Base-by-base conservation (phyloP, 805 yeast species). In the Saturnispora hagleri region DNA sequence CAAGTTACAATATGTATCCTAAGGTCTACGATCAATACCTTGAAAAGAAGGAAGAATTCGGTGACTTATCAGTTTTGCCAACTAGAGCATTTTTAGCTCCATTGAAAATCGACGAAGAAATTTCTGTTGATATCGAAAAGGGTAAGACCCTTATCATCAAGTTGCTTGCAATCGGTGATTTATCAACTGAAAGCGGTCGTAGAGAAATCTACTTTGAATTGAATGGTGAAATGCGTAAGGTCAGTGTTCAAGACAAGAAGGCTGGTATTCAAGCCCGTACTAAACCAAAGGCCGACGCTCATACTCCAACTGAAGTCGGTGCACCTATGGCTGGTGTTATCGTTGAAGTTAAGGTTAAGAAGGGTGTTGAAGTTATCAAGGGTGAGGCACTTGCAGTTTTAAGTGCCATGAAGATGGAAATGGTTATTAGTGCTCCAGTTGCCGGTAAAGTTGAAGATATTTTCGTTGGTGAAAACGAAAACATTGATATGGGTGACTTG, bases 151-250 rank as follows among this genome's bases (percentile, higher is more conserved):
- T 93, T 68, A 89, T 93, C 65, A 78, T 91, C 71, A 90, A 87
- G 74, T 79, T 87, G 62, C 83, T 89, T 68, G 99, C 99, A 41
- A 76, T 93, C 60, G 96, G 97, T 66, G 96, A 90, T 62, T 74
- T 93, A 57, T 91, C 96, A 95, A 71, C 90, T 52, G 80, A 79
- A 54, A 84, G 71, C 47, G 82, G 91, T 70, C 69, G 77, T 27
- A 50, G 43, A 5, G 99, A 93, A 68, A 97, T 93, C 42, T 93
- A 89, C 80, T 91, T 93, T 65, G 98, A 93, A 76, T 80, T 93
- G 72, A 93, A 93, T 68, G 99, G 99, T 77, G 99, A 93, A 75
- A 80, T 89, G 83, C 82, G 99, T 76, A 90, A 91, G 99, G 84
- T 91, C 1, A 91, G 93, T 61, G 81, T 78, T 52, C 74, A 73